Percentiles rank a stretch among this genome's conserved stretches.
Conservation (phyloP, 257 asterid genomes). For the Orobanche coerulescens region DNA sequence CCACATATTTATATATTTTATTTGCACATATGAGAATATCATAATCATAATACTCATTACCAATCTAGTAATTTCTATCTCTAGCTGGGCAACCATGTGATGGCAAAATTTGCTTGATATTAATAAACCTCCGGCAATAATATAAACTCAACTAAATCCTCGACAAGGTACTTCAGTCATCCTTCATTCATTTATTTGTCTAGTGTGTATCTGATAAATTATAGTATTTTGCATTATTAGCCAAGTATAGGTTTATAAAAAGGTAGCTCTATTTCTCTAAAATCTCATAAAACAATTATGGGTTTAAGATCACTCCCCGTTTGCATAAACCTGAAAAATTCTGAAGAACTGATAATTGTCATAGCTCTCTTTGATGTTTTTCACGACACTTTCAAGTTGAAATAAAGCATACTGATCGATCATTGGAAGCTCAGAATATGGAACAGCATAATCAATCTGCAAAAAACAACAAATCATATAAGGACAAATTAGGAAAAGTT, state of each 20-base stretch:
- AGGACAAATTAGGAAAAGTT: neutral
- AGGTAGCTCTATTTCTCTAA: neutral
- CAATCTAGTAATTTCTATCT: neutral
- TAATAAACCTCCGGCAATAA: neutral
- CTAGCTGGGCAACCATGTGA: neutral
- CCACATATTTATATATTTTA: neutral
- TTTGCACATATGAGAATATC: neutral
- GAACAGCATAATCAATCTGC: slow-evolving; percentile 72
- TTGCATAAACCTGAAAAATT: slow-evolving; percentile 66
- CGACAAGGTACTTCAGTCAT: neutral
- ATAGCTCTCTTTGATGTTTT: slow-evolving; percentile 76
- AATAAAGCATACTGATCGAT: slow-evolving; percentile 83
- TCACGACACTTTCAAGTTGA: slow-evolving; percentile 75
- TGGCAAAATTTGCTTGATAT: neutral
- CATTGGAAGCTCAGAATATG: slow-evolving; percentile 67
- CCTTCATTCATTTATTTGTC: neutral
- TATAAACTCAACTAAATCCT: neutral
- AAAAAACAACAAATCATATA: slow-evolving; percentile 11
- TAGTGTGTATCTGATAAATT: neutral
- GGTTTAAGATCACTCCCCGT: neutral
- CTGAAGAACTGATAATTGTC: slow-evolving; percentile 86
- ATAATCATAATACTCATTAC: neutral
- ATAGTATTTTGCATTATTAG: neutral
- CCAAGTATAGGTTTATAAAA: neutral
- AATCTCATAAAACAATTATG: slow-evolving; percentile 1